Conservation (phyloP, 805 yeast species). For the Saturnispora diversa region DNA sequence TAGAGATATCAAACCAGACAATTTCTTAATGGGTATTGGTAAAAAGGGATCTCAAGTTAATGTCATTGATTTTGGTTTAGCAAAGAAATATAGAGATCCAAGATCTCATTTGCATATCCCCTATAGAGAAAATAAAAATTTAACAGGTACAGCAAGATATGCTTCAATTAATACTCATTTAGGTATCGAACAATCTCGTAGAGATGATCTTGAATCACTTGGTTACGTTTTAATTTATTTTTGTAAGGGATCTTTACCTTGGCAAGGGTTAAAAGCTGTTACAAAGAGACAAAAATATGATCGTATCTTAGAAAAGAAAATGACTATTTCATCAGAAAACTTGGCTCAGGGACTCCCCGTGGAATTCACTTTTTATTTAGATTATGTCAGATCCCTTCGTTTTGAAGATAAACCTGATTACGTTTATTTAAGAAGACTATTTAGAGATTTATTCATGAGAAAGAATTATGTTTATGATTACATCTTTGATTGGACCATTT, state of each 20-base stretch:
- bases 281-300: conserved; percentile 96
- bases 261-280: conserved; percentile 98
- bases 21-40: conserved; percentile 83
- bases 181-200: conserved; percentile 93
- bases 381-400: conserved; percentile 80
- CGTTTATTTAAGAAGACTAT: conserved; percentile 74
- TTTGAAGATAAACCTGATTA: conserved; percentile 97
- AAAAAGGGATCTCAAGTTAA: conserved; percentile 92
- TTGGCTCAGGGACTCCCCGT: conserved; percentile 87
- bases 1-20: conserved; percentile 78
- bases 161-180: conserved; percentile 92
- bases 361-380: conserved; percentile 81
- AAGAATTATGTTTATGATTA: conserved; percentile 90
- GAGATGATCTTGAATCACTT: conserved; percentile 92
- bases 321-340: conserved; percentile 79
- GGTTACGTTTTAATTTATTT: conserved; percentile 93
- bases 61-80: conserved; percentile 89
- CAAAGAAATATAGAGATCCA: conserved; percentile 90
- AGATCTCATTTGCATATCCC: conserved; percentile 92
- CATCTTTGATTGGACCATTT: conserved; percentile 94
- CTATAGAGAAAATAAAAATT: conserved; percentile 89
- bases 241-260: conserved; percentile 91
- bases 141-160: conserved; percentile 96
- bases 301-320: conserved; percentile 89
- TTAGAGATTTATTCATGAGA: conserved; percentile 80